phyloP scores from a whole-genome alignment of 352 stramenopile genomes.

The Blastocystis sp. region DNA sequence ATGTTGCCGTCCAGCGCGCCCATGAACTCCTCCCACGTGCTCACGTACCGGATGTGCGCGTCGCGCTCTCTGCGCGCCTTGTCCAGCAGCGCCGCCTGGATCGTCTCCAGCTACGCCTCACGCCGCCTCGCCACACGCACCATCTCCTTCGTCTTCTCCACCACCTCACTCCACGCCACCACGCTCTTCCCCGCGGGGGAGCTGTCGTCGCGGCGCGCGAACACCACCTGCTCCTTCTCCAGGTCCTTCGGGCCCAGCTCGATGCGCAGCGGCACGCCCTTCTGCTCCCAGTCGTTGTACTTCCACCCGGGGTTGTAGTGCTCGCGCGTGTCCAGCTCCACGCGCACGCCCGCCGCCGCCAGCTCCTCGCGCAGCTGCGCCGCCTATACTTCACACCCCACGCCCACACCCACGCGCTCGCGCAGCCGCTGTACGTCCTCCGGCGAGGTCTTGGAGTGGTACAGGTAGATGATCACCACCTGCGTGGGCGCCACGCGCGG shows the following conservation, averaged over 20 bases:
- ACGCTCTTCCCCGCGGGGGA: slow-evolving; percentile 73
- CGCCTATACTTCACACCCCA: slow-evolving; percentile 71
- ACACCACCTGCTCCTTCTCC: slow-evolving; percentile 85
- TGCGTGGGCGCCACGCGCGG: slow-evolving; percentile 92
- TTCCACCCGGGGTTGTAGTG: slow-evolving; percentile 92
- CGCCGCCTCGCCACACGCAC: slow-evolving; percentile 7
- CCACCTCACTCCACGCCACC: slow-evolving; percentile 70
- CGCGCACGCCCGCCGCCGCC: slow-evolving; percentile 81
- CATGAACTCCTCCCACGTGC: slow-evolving; percentile 97
- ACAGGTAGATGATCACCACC: slow-evolving; percentile 88
- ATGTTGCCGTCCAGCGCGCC: slow-evolving; percentile 93
- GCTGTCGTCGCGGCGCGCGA: slow-evolving; percentile 88
- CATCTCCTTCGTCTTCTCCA: slow-evolving; percentile 6
- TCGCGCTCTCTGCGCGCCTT: slow-evolving; percentile 88
- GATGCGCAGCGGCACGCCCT: slow-evolving; percentile 94
- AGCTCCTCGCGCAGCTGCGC: slow-evolving; percentile 74
- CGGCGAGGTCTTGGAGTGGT: slow-evolving; percentile 63
- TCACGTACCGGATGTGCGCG: slow-evolving; percentile 87
- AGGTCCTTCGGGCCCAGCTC: slow-evolving; percentile 95
- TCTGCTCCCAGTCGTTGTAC: slow-evolving; percentile 99
- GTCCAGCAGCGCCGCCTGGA: slow-evolving; percentile 91
- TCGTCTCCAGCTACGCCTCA: slow-evolving; percentile 82
- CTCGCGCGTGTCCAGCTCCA: slow-evolving; percentile 89
- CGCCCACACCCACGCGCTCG: slow-evolving; percentile 8
- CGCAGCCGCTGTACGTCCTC: slow-evolving; percentile 53